A percentile compares a stretch with the other conserved stretches of the same genome.
Evolutionary conservation across 495 filamentous ascomycete genomes (phyloP).

Genomic region (Astrothelium subdiscretum): DNA sequence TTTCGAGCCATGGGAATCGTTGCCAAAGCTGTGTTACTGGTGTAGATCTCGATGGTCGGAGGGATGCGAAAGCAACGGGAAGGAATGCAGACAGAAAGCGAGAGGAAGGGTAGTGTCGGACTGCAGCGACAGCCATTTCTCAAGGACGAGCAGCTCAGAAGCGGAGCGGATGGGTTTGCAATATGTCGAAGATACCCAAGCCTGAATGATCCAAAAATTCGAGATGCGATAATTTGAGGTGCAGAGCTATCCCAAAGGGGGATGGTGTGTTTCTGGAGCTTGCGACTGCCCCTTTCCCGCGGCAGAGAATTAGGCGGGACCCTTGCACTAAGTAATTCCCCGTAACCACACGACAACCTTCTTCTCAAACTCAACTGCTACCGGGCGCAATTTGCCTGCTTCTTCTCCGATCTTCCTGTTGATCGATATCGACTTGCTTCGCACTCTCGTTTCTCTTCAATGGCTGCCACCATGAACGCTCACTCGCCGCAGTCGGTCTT

Average conservation of each 20-base stretch:
- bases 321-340: neutral
- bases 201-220: neutral
- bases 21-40: constrained; percentile 10
- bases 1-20: constrained; percentile 12
- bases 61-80: constrained; percentile 22
- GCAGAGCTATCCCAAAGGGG: neutral
- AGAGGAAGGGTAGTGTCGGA: constrained; percentile 17
- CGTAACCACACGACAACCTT: neutral
- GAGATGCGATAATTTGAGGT: neutral
- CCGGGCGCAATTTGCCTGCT: neutral
- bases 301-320: neutral
- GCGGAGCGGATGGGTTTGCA: neutral
- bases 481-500: constrained; percentile 52
- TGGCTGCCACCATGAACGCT: constrained; percentile 42
- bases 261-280: too few species aligned
- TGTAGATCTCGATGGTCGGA: constrained; percentile 18
- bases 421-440: neutral
- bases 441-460: constrained; percentile 18
- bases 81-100: constrained; percentile 24
- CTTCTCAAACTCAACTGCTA: neutral
- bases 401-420: neutral
- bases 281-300: neutral
- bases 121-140: constrained; percentile 14
- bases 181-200: neutral
- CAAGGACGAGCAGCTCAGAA: neutral